Conservation (phyloP, 306 rosid species). For the Lathyrus aphaca region DNA sequence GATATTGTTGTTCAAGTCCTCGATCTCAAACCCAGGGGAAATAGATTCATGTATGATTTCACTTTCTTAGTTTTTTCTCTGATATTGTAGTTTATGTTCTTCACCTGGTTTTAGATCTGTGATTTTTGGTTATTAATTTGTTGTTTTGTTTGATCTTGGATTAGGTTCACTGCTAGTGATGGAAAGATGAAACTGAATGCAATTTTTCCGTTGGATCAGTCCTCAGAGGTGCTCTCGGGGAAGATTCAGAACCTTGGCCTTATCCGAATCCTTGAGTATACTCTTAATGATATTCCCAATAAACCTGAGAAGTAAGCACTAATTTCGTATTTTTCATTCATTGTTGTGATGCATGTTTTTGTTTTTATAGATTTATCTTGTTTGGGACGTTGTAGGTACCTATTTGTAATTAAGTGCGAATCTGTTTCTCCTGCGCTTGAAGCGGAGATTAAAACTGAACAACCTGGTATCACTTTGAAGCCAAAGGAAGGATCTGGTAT, state of each 20-base stretch:
- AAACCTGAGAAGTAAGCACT: conserved; percentile 74
- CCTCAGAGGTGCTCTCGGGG: conserved; percentile 62
- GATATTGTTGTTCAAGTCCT: conserved; percentile 72
- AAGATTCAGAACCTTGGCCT: conserved; percentile 88
- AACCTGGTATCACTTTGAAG: conserved; percentile 37
- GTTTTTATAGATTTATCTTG: not conserved
- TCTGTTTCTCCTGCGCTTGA: conserved; percentile 74
- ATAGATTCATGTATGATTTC: conserved; percentile 54
- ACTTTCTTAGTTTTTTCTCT: not conserved
- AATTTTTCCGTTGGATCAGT: conserved; percentile 54
- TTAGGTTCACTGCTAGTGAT: conserved; percentile 81
- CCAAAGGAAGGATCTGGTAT: conserved; percentile 61
- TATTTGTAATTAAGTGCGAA: conserved; percentile 75
- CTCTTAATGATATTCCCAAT: conserved; percentile 73
- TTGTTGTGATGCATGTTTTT: not conserved
- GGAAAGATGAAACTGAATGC: conserved; percentile 72
- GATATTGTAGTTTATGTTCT: not conserved
- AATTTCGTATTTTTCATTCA: not conserved
- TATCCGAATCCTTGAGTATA: conserved; percentile 65
- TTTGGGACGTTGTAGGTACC: conserved; percentile 51
- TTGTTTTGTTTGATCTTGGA: not conserved
- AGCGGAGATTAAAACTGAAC: conserved; percentile 60
- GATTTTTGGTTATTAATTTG: not conserved
- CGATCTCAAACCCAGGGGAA: conserved; percentile 70
- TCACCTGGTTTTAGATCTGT: not conserved